Percentiles rank a stretch among this genome's conserved stretches.
Evolutionary conservation across 2,329 filamentous ascomycete genomes (phyloP).

Genomic region (Fusarium concolor): DNA sequence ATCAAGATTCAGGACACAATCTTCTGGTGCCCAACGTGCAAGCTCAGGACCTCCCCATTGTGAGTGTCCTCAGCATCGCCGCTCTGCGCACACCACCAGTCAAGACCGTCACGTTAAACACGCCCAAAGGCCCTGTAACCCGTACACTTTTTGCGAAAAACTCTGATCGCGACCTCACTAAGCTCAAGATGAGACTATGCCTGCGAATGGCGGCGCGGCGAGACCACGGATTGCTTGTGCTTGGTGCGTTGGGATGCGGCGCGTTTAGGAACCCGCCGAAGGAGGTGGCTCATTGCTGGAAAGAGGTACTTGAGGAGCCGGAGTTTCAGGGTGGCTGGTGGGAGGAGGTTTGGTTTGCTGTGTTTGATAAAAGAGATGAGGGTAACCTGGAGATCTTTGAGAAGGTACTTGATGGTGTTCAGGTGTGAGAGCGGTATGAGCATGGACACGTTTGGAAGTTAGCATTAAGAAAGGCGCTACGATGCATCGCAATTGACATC

Average conservation of each 20-base stretch:
- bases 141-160: constrained; percentile 54
- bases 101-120: constrained; percentile 28
- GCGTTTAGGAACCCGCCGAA: constrained; percentile 71
- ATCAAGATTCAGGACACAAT: constrained; percentile 58
- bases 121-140: constrained; percentile 40
- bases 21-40: constrained; percentile 55
- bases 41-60: constrained; percentile 57
- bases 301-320: constrained; percentile 67
- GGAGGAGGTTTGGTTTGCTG: constrained; percentile 72
- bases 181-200: constrained; percentile 71
- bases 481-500: neutral
- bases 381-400: constrained; percentile 65
- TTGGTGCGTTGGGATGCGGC: constrained; percentile 78
- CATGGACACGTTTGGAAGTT: neutral
- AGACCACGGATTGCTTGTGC: constrained; percentile 68
- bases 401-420: constrained; percentile 54
- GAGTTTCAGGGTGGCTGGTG: constrained; percentile 76
- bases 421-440: constrained; percentile 37
- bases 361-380: constrained; percentile 59
- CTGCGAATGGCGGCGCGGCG: constrained; percentile 69
- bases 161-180: constrained; percentile 64
- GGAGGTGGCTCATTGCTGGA: constrained; percentile 73
- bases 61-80: constrained; percentile 71
- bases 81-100: constrained; percentile 60
- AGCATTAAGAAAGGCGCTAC: neutral